These are phyloP conservation scores for Heterobasidion annosum DNA, from an alignment of 1,284 basidiomycete species.

Conservation along the genomic window DNA sequence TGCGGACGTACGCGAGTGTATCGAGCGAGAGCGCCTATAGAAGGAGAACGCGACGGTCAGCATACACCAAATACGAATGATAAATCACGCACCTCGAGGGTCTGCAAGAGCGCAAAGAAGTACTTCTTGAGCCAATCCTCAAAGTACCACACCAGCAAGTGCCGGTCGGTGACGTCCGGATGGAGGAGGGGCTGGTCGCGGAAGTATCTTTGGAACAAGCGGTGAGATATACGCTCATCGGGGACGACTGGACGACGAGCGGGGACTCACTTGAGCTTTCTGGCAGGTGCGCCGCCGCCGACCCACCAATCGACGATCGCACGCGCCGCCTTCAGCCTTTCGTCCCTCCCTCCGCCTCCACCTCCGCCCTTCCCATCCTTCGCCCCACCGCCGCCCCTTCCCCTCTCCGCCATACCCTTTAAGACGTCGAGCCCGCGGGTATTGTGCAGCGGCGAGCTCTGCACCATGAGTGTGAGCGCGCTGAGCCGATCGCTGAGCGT, in stretches of 20 bases:
- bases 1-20: slow-evolving; percentile 62
- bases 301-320: slow-evolving; percentile 97
- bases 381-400: slow-evolving; percentile 22
- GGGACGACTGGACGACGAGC: neutral
- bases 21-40: slow-evolving; percentile 76
- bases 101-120: slow-evolving; percentile 89
- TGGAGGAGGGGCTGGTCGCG: slow-evolving; percentile 82
- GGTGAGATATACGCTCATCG: neutral
- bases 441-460: slow-evolving; percentile 89
- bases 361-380: slow-evolving; percentile 45
- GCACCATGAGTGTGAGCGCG: slow-evolving; percentile 86
- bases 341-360: slow-evolving; percentile 46
- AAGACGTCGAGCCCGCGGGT: slow-evolving; percentile 73
- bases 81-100: slow-evolving; percentile 62
- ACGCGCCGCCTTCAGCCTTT: slow-evolving; percentile 83
- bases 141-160: slow-evolving; percentile 82
- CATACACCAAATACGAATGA: neutral
- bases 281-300: slow-evolving; percentile 74
- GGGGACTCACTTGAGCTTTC: slow-evolving; percentile 69
- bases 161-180: slow-evolving; percentile 60
- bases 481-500: slow-evolving; percentile 93
- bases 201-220: slow-evolving; percentile 58
- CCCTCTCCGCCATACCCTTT: slow-evolving; percentile 70
- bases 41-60: slow-evolving; percentile 12
- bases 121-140: slow-evolving; percentile 98